Percentiles rank a stretch among this genome's conserved stretches.
These are phyloP conservation scores for Boletus pseudo-olivaceus DNA, from an alignment of 768 basidiomycete genomes.

Conservation along the genomic window DNA sequence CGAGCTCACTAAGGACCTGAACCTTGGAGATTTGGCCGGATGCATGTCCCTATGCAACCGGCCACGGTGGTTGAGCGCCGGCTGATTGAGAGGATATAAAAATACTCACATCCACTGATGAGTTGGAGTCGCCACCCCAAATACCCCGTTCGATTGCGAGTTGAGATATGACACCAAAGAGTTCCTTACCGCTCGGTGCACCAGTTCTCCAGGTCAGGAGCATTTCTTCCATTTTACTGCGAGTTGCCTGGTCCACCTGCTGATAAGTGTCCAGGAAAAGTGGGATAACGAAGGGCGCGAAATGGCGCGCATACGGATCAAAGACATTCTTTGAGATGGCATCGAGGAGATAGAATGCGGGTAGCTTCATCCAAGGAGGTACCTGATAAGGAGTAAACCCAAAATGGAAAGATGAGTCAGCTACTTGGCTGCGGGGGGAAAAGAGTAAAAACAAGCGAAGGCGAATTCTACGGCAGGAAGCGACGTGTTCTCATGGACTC, in stretches of 20 bases:
- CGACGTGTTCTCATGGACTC: conserved; percentile 37
- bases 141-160: conserved; percentile 80
- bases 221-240: conserved; percentile 98
- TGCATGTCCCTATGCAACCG: conserved; percentile 32
- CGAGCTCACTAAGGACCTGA: conserved; percentile 80
- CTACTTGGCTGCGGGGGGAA: conserved; percentile 30
- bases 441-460: conserved; percentile 31
- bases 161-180: conserved; percentile 83
- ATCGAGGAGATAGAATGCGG: conserved; percentile 92
- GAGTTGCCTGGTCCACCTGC: conserved; percentile 78
- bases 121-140: conserved; percentile 59
- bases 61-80: conserved; percentile 2
- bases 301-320: conserved; percentile 85
- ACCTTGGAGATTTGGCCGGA: conserved; percentile 59
- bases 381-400: conserved; percentile 53
- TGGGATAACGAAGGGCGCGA: conserved; percentile 76
- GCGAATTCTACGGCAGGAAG: conserved; percentile 20
- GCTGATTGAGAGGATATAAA: neutral
- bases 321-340: conserved; percentile 97
- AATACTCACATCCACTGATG: conserved; percentile 37
- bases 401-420: conserved; percentile 62
- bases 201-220: conserved; percentile 92
- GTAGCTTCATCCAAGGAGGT: conserved; percentile 84
- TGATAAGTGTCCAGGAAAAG: conserved; percentile 87
- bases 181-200: conserved; percentile 71